Base-by-base conservation (phyloP, 371 early-diverging fungal genomes). In the Batkoa obscura region DNA sequence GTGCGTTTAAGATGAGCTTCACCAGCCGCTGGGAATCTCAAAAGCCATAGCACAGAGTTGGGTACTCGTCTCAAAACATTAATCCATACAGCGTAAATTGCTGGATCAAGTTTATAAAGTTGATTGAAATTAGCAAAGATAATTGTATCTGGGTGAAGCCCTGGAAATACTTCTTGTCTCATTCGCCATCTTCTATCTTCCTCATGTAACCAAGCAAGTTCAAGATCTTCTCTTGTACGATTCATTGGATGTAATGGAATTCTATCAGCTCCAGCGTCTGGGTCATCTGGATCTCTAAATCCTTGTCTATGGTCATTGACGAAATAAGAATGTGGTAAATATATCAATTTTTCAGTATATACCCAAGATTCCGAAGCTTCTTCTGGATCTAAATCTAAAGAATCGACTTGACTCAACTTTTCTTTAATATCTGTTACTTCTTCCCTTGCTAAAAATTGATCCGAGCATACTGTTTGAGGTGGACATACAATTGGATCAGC, bases 91-190 rank as follows among this genome's bases (percentile, higher is more conserved):
- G 78, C 73, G 68, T 90, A 88, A 5, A 85, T 84, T 1, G 68
- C 67, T 9, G 88, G 88, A 48, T 88, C 89, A 50, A 82, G 70
- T 67, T 94, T 94, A 71, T 94, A 94, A 12, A 89, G 71, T 68
- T 94, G 92, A 68, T 94, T 94, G 62, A 94, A 91, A 67, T 88
- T 89, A 59, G 91, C 91, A 74, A 85, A 90, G 48, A 94, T 86
- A 10, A 90, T 79, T 6, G 80, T 78, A 64, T 89, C 79, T 60
- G 86, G 85, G 4, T 76, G 71, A 34, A 91, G 56, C 41, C 75
- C 67, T 4, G 94, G 92, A 57, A 93, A 93, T 31, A 90, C 69
- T 66, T 88, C 83, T 50, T 71, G 76, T 31, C 94, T 79, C 88
- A 90, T 89, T 50, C 74, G 74, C 77, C 84, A 81, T 37, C 94